Conservation (phyloP, 345 rosid species). For the Arabidopsis suecica region DNA sequence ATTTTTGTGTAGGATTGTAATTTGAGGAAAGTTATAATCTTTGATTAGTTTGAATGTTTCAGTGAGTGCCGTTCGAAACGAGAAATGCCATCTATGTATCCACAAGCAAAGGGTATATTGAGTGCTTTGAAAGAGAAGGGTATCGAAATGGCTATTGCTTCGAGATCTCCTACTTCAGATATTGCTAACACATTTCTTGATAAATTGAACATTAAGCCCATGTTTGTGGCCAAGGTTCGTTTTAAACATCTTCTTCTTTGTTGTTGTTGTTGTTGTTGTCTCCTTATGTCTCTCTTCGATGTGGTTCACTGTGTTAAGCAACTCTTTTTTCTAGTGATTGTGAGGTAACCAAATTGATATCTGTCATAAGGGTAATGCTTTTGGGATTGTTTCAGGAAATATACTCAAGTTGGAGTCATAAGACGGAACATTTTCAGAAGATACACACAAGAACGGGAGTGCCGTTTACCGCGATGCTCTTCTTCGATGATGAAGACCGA, state of each 20-base stretch:
- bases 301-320: background rate
- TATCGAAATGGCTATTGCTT: slow-evolving; percentile 77
- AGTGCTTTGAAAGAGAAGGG: slow-evolving; percentile 74
- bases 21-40: background rate
- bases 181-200: slow-evolving; percentile 74
- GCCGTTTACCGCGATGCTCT: slow-evolving; percentile 74
- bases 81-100: slow-evolving; percentile 82
- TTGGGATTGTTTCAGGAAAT: slow-evolving; percentile 61
- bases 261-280: background rate
- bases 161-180: slow-evolving; percentile 76
- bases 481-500: slow-evolving; percentile 81
- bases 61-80: slow-evolving; percentile 71
- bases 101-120: slow-evolving; percentile 73
- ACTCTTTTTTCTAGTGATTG: no score
- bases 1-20: background rate
- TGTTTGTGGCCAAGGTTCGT: slow-evolving; percentile 71
- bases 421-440: slow-evolving; percentile 85
- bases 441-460: slow-evolving; percentile 70
- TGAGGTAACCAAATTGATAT: background rate
- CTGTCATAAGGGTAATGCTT: background rate
- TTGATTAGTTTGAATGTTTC: slow-evolving; percentile 3
- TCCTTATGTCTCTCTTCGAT: background rate
- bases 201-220: slow-evolving; percentile 59
- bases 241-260: background rate
- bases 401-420: slow-evolving; percentile 72